phyloP scores from a whole-genome alignment of 768 basidiomycete species.

The Boletus sensibilis region DNA sequence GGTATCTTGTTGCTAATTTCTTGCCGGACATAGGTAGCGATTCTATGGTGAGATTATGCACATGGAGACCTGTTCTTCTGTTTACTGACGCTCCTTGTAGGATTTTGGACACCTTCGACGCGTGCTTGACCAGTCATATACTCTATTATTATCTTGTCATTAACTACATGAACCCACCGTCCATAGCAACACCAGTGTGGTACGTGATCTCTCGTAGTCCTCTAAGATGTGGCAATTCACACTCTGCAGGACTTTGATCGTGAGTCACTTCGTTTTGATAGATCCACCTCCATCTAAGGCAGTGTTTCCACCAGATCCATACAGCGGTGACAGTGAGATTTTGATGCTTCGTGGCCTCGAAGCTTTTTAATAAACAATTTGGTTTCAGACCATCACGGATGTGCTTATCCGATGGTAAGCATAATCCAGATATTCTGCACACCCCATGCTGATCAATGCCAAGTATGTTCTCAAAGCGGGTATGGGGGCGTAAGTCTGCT shows the following conservation, averaged over 20 bases:
- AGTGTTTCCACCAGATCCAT: conserved; percentile 42
- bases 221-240: not conserved
- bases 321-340: conserved; percentile 50
- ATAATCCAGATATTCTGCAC: not conserved
- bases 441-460: not conserved
- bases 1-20: conserved; percentile 29
- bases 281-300: not conserved
- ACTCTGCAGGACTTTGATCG: conserved; percentile 47
- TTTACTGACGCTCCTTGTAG: conserved; percentile 3
- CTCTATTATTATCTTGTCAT: conserved; percentile 57
- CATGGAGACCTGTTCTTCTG: not conserved
- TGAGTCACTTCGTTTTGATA: conserved; percentile 28
- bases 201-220: not conserved
- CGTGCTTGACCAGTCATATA: conserved; percentile 50
- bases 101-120: conserved; percentile 57
- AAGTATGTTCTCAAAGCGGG: conserved; percentile 50
- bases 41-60: conserved; percentile 11
- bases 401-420: conserved; percentile 46
- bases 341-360: not conserved
- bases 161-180: conserved; percentile 50
- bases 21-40: conserved; percentile 34
- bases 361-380: not conserved
- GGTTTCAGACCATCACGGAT: conserved; percentile 44
- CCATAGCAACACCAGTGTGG: conserved; percentile 49
- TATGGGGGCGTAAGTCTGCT: conserved; percentile 46